Base-by-base conservation (phyloP, 352 stramenopile genomes). In the Phytophthora tubulina region DNA sequence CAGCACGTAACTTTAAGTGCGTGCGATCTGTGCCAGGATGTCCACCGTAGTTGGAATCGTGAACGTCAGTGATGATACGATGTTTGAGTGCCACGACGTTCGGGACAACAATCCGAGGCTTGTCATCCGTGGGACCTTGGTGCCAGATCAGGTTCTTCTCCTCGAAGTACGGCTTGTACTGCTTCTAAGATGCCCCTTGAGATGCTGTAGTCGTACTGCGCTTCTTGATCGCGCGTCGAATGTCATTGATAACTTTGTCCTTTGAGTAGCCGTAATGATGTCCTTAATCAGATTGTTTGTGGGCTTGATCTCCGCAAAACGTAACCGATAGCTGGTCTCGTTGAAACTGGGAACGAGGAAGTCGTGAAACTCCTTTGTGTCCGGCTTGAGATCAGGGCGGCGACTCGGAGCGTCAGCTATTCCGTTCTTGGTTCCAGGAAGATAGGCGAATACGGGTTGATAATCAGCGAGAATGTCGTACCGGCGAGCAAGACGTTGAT, bases 301-400 rank as follows among this genome's bases (percentile, higher is more conserved):
- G n/a, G 57, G 45, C 10, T 31, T 14, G 6, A 65, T 58, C 36
- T 58, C 36, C 2, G 14, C 13, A n/a, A 66, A 17, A 10, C 49
- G 41, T 6, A 63, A 32, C 11, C 51, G 50, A 27, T 69, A 69
- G 14, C 41, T 69, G 6, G 62, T 57, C 21, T 60, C 51, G 11
- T 63, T 69, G 51, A 71, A 59, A 30, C 54, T 71, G 2, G 54
- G 36, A 11, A 71, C 63, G 0, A 63, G 45, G 10, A 71, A 27
- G 17, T 71, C 54, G 11, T 71, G 54, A 32, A 71, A 71, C 9
- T 61, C 53, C 45, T 66, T 71, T 13, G 46, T 61, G 21, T 66
- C 46, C 1, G 48, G 55, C 32, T 67, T 55, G 17, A 21, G 17
- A 21, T 21, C 17, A 21, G 17, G 17, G 17, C 17, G 17, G 17